Percentiles rank a stretch among this genome's conserved stretches.
Evolutionary conservation across 345 rosid species (phyloP).

Genomic region (Cochlearia excelsa): DNA sequence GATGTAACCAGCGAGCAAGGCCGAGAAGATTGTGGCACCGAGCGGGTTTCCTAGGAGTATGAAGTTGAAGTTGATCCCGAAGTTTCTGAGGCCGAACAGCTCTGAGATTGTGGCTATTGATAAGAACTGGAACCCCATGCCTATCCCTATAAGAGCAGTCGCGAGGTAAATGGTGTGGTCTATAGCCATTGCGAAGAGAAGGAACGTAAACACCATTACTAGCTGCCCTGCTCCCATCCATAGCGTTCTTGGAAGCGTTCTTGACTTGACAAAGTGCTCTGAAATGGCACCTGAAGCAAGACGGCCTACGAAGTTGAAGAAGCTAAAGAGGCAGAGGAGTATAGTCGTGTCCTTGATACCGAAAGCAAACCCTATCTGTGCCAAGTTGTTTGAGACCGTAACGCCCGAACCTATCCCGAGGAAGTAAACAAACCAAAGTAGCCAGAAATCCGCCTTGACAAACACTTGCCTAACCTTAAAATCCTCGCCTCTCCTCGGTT

Average conservation of each 20-base stretch:
- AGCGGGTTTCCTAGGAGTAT: constrained; percentile 70
- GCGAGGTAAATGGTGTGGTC: constrained; percentile 50
- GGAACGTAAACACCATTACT: constrained; percentile 52
- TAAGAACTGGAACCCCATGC: constrained; percentile 53
- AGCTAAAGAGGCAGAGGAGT: constrained; percentile 61
- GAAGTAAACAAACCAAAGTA: constrained; percentile 78
- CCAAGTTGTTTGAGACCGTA: constrained; percentile 78
- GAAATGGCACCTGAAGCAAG: constrained; percentile 74
- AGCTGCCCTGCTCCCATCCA: constrained; percentile 61
- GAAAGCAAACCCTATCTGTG: constrained; percentile 67
- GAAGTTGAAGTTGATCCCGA: constrained; percentile 67
- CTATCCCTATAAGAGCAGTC: constrained; percentile 61
- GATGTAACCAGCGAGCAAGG: constrained; percentile 61
- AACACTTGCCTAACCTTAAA: constrained; percentile 61
- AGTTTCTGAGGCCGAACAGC: constrained; percentile 76
- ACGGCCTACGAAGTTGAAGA: constrained; percentile 76
- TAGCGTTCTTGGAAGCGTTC: constrained; percentile 58
- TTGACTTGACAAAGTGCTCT: constrained; percentile 78
- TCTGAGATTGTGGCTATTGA: constrained; percentile 64
- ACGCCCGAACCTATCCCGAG: constrained; percentile 80
- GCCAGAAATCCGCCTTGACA: constrained; percentile 83
- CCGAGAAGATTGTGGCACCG: constrained; percentile 81
- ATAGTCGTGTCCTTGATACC: constrained; percentile 61
- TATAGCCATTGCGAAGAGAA: constrained; percentile 50
- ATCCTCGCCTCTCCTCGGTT: constrained; percentile 68